These are phyloP conservation scores for Penicillium sumatraense DNA, from an alignment of 2,329 filamentous ascomycete species.

Conservation along the genomic window DNA sequence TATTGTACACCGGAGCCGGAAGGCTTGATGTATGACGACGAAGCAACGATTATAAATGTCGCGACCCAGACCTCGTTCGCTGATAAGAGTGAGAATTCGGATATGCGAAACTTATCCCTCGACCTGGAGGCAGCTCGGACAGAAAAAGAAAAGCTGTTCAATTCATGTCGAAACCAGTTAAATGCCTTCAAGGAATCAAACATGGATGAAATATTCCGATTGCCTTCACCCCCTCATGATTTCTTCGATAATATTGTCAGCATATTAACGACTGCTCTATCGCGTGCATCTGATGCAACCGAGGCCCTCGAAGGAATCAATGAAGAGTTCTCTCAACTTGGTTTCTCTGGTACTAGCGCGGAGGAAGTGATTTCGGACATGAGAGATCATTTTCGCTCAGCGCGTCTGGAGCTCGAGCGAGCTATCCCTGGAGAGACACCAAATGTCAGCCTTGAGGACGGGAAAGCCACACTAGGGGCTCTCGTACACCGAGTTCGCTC, in stretches of 20 bases:
- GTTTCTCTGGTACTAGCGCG: constrained; percentile 40
- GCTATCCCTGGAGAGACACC: constrained; percentile 50
- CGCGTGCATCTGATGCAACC: constrained; percentile 44
- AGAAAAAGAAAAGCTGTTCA: constrained; percentile 46
- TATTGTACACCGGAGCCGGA: constrained; percentile 17
- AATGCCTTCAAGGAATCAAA: constrained; percentile 27
- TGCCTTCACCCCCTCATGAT: constrained; percentile 42
- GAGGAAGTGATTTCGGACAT: constrained; percentile 43
- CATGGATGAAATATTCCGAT: constrained; percentile 25
- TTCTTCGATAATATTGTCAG: constrained; percentile 44
- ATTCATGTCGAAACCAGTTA: constrained; percentile 41
- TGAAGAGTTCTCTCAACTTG: constrained; percentile 42
- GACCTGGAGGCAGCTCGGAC: constrained; percentile 46
- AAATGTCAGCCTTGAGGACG: constrained; percentile 41
- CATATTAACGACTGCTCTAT: constrained; percentile 40
- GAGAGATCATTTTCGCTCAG: constrained; percentile 44
- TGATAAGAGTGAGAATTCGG: constrained; percentile 23
- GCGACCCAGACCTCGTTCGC: constrained; percentile 22
- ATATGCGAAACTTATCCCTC: constrained; percentile 35
- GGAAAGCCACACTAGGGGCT: constrained; percentile 44
- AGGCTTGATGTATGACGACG: constrained; percentile 23
- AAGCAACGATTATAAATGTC: constrained; percentile 18
- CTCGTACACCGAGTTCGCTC: constrained; percentile 44
- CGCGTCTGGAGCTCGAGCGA: constrained; percentile 50
- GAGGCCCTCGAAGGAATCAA: constrained; percentile 40